A percentile compares a stretch with the other conserved stretches of the same genome.
Conservation (phyloP, 108 stramenopile genomes). For the Cyclotella sp. region DNA sequence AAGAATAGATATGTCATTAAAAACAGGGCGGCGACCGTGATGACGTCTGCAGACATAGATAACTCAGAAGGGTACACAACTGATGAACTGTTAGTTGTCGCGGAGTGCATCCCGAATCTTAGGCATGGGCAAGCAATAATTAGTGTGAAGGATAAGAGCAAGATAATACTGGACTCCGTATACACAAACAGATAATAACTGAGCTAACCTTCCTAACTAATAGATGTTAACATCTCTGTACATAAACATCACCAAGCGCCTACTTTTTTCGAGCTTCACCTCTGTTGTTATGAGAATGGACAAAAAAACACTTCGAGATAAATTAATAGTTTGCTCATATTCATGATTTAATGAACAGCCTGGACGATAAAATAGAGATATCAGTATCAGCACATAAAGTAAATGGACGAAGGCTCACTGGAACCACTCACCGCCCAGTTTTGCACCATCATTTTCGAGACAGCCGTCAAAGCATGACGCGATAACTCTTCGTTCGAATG, state of each 20-base stretch:
- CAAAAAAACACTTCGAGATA: background rate
- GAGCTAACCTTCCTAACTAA: conserved; percentile 6
- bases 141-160: background rate
- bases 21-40: conserved; percentile 72
- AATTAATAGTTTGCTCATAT: background rate
- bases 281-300: background rate
- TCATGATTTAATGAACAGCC: conserved; percentile 13
- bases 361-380: background rate
- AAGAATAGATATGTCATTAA: conserved; percentile 47
- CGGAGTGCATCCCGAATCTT: conserved; percentile 74
- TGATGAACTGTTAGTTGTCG: conserved; percentile 67
- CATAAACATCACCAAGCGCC: background rate
- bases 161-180: background rate
- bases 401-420: background rate
- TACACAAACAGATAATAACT: background rate
- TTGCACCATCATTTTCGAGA: conserved; percentile 97
- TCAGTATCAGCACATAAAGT: background rate
- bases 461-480: conserved; percentile 93
- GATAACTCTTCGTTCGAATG: conserved; percentile 92
- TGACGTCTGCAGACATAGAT: conserved; percentile 74
- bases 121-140: background rate
- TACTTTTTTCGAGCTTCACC: background rate
- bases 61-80: conserved; percentile 58
- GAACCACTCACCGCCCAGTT: conserved; percentile 70
- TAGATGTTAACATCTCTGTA: background rate